Conservation (phyloP, 2,329 filamentous ascomycete genomes). For the Fusarium coffeatum region DNA sequence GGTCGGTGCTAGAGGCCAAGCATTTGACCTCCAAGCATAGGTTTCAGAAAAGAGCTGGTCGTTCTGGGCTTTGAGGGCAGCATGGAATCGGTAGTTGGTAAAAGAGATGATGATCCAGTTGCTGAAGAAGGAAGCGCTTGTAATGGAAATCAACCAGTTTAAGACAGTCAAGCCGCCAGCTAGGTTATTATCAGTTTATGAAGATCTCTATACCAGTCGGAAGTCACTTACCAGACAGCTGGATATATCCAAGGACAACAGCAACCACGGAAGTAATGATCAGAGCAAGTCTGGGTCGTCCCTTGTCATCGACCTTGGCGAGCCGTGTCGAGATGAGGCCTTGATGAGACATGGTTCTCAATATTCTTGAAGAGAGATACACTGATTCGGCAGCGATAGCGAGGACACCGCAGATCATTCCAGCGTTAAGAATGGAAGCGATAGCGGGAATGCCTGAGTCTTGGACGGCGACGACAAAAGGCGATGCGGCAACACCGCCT, state of each 20-base stretch:
- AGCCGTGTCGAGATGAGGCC: slow-evolving; percentile 10
- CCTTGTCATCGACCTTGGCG: slow-evolving; percentile 19
- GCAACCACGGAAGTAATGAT: slow-evolving; percentile 11
- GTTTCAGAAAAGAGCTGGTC: slow-evolving; percentile 25
- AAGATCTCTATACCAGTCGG: fast-evolving
- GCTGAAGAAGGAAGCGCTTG: slow-evolving; percentile 34
- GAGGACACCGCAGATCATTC: slow-evolving; percentile 37
- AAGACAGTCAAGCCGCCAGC: slow-evolving; percentile 20
- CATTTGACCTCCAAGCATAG: slow-evolving; percentile 24
- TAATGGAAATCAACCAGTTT: slow-evolving; percentile 36
- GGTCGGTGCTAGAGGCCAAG: slow-evolving; percentile 19
- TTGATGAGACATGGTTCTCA: slow-evolving; percentile 35
- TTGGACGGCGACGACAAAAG: slow-evolving; percentile 31
- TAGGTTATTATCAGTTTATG: background rate
- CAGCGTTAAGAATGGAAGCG: slow-evolving; percentile 33
- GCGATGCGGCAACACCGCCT: slow-evolving; percentile 28
- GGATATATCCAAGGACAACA: slow-evolving; percentile 25
- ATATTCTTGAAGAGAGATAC: slow-evolving; percentile 26
- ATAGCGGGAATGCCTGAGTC: slow-evolving; percentile 32
- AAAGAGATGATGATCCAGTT: slow-evolving; percentile 38
- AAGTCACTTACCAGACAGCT: slow-evolving; percentile 10
- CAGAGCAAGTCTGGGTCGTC: slow-evolving; percentile 21
- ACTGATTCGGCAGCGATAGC: slow-evolving; percentile 33
- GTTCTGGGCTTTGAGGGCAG: slow-evolving; percentile 29
- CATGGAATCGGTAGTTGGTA: slow-evolving; percentile 30